Evolutionary conservation across 768 basidiomycete species (phyloP).

Genomic region (Mycena floridula): DNA sequence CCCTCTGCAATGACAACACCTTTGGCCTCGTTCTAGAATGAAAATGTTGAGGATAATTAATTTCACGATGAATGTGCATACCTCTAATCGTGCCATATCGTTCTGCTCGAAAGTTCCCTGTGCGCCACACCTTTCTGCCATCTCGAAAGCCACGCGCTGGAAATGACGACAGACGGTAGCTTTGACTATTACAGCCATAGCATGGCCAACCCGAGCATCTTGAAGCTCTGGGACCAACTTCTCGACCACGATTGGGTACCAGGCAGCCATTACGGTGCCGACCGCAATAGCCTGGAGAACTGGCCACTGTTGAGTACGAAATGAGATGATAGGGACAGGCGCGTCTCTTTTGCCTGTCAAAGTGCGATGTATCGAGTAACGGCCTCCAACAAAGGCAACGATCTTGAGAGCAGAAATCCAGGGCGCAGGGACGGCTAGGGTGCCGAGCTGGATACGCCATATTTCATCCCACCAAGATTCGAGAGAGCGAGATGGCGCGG

Average conservation of each 20-base stretch:
- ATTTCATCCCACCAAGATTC: conserved; percentile 52
- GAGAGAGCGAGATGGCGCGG: conserved; percentile 31
- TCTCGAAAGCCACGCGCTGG: conserved; percentile 41
- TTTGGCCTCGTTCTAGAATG: conserved; percentile 36
- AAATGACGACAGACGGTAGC: conserved; percentile 48
- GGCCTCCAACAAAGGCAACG: conserved; percentile 49
- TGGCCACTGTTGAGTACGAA: conserved; percentile 62
- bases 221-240: conserved; percentile 29
- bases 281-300: conserved; percentile 47
- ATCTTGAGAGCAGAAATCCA: conserved; percentile 48
- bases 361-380: conserved; percentile 50
- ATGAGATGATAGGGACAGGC: conserved; percentile 49
- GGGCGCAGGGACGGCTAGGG: conserved; percentile 42
- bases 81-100: conserved; percentile 51
- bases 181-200: conserved; percentile 50
- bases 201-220: conserved; percentile 47
- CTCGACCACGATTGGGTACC: conserved; percentile 33
- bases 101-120: conserved; percentile 64
- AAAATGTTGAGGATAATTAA: conserved; percentile 10
- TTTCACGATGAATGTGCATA: conserved; percentile 15
- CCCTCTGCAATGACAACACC: conserved; percentile 60
- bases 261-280: conserved; percentile 43
- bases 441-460: conserved; percentile 50
- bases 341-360: conserved; percentile 35
- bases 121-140: conserved; percentile 62